These are phyloP conservation scores for Plasmodium ovale DNA, from an alignment of 169 alveolate species.

Conservation along the genomic window DNA sequence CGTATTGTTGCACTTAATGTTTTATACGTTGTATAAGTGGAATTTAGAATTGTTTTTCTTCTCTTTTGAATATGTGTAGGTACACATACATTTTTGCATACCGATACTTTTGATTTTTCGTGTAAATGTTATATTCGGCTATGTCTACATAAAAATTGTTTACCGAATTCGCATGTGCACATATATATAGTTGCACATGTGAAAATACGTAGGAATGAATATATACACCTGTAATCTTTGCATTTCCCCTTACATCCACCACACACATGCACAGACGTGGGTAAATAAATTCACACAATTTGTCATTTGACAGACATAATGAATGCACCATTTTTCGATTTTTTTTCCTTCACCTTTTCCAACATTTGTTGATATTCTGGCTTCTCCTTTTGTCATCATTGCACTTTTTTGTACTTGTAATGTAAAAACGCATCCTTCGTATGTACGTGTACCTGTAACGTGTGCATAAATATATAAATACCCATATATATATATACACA, in stretches of 20 bases:
- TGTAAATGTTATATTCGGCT: not conserved
- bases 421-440: not conserved
- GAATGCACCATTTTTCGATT: not conserved
- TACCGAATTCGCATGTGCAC: too few species aligned
- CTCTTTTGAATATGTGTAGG: constrained; percentile 14
- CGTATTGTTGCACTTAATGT: not conserved
- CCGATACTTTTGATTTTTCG: not conserved
- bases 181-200: not conserved
- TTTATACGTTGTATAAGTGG: not conserved
- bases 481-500: not conserved
- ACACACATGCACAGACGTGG: not conserved
- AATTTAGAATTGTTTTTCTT: not conserved
- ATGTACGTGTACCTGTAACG: too few species aligned
- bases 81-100: constrained; percentile 3
- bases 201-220: not conserved
- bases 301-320: not conserved
- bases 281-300: too few species aligned
- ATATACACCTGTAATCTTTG: not conserved
- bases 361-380: too few species aligned
- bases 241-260: not conserved
- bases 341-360: not conserved
- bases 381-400: not conserved
- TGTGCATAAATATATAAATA: not conserved
- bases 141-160: not conserved
- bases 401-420: not conserved